Evolutionary conservation across 176 grass and related monocot genomes (phyloP).

Genomic region (Leersia perrieri): DNA sequence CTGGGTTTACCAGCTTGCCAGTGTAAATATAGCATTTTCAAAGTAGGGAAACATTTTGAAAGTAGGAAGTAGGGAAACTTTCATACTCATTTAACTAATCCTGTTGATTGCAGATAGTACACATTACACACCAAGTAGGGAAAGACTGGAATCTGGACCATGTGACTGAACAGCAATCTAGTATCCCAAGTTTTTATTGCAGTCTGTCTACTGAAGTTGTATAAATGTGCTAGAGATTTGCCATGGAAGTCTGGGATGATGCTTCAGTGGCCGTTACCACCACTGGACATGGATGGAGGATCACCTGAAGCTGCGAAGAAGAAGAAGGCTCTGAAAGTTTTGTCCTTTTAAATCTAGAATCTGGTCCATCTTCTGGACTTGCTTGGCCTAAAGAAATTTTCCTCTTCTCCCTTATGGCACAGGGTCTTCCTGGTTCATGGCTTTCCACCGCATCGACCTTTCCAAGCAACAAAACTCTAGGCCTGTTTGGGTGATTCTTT

Average conservation of each 20-base stretch:
- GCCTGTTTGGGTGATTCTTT: conserved; percentile 37
- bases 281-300: background rate
- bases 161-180: background rate
- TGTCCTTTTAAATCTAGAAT: conserved; percentile 8
- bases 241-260: background rate
- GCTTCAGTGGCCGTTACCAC: background rate
- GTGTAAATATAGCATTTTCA: no score
- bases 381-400: background rate
- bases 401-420: background rate
- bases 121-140: no score
- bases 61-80: no score
- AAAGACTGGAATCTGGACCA: no score
- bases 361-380: background rate
- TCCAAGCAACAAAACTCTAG: conserved; percentile 8
- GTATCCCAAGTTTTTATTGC: background rate
- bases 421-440: background rate
- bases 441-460: background rate
- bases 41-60: no score
- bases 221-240: background rate
- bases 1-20: no score
- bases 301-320: background rate
- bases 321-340: conserved; percentile 17
- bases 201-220: background rate
- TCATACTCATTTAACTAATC: no score
- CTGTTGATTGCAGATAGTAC: no score